Conservation (phyloP, 495 filamentous ascomycete genomes). For the Friedmanniomyces simplex region DNA sequence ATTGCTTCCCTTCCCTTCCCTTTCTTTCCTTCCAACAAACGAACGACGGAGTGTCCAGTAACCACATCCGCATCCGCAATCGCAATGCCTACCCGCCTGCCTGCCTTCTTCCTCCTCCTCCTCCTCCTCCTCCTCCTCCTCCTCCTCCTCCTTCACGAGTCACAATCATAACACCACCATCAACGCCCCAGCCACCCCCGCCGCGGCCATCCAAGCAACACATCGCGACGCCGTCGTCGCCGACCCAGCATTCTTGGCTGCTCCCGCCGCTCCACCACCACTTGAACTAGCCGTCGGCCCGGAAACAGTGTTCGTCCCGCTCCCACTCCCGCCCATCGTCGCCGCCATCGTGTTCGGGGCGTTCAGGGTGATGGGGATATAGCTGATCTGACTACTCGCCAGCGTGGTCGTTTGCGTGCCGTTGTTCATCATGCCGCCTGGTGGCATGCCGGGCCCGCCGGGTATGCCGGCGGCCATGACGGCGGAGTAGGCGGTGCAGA, state of each 20-base stretch:
- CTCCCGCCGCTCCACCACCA: background rate
- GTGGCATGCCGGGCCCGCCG: background rate
- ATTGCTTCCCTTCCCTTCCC: background rate
- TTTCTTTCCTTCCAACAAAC: too few relatives aligned
- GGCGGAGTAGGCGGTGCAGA: conserved; percentile 5
- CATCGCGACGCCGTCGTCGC: background rate
- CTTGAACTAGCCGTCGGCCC: background rate
- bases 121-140: background rate
- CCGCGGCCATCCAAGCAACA: background rate
- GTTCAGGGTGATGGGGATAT: conserved; percentile 12
- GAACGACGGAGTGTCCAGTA: too few relatives aligned
- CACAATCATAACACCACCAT: background rate
- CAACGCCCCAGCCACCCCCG: background rate
- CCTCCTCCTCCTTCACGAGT: background rate
- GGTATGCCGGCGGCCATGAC: background rate
- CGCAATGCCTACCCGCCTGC: too few relatives aligned
- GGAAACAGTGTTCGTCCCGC: background rate
- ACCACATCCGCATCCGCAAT: background rate
- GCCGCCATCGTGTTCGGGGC: too few relatives aligned
- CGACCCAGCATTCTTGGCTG: background rate
- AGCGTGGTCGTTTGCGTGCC: conserved; percentile 7
- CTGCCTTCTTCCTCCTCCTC: too few relatives aligned
- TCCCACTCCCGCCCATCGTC: too few relatives aligned
- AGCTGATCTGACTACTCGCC: conserved; percentile 1
- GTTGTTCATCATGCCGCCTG: background rate